A percentile compares a stretch with the other conserved stretches of the same genome.
Conservation (phyloP, 176 grass and related monocot species). For the Echinochloa phyllopogon region DNA sequence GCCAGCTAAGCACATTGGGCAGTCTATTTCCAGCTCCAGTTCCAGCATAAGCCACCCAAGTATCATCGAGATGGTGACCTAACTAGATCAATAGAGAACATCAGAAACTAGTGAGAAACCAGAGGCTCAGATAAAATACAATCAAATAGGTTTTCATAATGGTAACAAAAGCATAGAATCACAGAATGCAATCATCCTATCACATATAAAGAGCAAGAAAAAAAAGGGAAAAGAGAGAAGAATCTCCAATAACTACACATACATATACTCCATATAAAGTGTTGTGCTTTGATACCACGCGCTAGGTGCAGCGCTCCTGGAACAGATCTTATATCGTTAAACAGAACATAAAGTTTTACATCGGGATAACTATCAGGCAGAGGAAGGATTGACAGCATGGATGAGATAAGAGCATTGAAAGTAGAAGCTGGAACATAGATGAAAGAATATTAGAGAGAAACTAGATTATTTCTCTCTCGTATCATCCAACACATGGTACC, state of each 20-base stretch:
- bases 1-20: slow-evolving; percentile 60
- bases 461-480: neutral
- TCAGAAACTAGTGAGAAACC: slow-evolving; percentile 41
- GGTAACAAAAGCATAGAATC: slow-evolving; percentile 23
- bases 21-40: slow-evolving; percentile 66
- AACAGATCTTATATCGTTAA: neutral
- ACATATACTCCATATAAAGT: slow-evolving; percentile 28
- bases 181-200: slow-evolving; percentile 34
- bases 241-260: slow-evolving; percentile 12
- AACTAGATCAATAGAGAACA: slow-evolving; percentile 58
- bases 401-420: neutral
- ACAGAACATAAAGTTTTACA: slow-evolving; percentile 8
- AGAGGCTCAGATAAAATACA: slow-evolving; percentile 2
- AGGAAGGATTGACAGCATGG: neutral
- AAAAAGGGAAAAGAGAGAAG: neutral
- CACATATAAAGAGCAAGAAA: neutral
- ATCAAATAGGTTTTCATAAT: slow-evolving; percentile 5
- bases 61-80: slow-evolving; percentile 97
- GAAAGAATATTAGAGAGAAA: neutral
- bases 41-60: slow-evolving; percentile 88
- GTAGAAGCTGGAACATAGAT: neutral
- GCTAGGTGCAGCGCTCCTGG: neutral
- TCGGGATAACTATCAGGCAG: neutral
- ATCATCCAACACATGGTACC: neutral
- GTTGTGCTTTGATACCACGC: neutral